These are phyloP conservation scores for Alternaria sp. DNA, from an alignment of 2,329 filamentous ascomycete species.

Conservation along the genomic window DNA sequence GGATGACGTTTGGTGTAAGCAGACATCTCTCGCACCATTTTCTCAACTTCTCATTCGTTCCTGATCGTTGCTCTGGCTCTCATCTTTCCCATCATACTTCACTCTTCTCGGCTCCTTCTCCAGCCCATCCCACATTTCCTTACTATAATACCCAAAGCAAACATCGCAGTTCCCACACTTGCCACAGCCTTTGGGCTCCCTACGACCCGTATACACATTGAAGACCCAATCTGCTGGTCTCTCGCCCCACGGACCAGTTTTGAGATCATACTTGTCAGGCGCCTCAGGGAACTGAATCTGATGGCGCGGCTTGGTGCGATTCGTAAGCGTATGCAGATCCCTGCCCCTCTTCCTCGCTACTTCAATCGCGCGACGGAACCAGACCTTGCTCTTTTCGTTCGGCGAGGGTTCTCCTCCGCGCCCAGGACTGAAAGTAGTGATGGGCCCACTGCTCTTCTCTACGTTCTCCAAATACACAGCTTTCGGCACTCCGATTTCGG, in stretches of 20 bases:
- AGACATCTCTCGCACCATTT: background rate
- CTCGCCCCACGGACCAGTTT: constrained; percentile 8
- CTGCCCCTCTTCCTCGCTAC: constrained; percentile 4
- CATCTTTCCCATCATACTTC: background rate
- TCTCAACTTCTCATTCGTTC: background rate
- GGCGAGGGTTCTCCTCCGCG: background rate
- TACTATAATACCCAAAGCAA: constrained; percentile 4
- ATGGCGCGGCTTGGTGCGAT: background rate
- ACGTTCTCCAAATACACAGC: background rate
- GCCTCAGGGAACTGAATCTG: constrained; percentile 7
- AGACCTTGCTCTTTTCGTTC: background rate
- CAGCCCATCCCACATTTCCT: constrained; percentile 10
- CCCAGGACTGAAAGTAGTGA: background rate
- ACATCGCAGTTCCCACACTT: constrained; percentile 16
- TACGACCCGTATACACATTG: constrained; percentile 9
- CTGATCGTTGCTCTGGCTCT: background rate
- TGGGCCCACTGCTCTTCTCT: background rate
- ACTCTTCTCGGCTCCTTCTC: background rate
- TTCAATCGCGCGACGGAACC: constrained; percentile 10
- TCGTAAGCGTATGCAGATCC: constrained; percentile 18
- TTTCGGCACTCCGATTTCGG: background rate
- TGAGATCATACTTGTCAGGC: constrained; percentile 10
- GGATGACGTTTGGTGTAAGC: background rate
- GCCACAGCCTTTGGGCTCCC: constrained; percentile 9
- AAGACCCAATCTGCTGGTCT: constrained; percentile 17